phyloP scores from a whole-genome alignment of 2,329 filamentous ascomycete species.

The Aspergillus fischeri region DNA sequence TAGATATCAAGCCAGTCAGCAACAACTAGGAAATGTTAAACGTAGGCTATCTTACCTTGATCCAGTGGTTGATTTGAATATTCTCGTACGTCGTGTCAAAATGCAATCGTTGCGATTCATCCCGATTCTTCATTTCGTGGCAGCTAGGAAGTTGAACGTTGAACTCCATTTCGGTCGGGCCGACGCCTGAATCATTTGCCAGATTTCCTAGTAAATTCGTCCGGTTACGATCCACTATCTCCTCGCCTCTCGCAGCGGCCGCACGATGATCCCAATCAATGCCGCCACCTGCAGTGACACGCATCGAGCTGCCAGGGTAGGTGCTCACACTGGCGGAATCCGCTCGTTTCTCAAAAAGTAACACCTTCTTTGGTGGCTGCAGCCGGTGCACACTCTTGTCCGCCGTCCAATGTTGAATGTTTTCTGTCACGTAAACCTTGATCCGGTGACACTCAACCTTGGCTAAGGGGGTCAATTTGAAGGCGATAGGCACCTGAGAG shows the following conservation, averaged over 20 bases:
- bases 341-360: constrained; percentile 82
- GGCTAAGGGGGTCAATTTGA: constrained; percentile 86
- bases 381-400: constrained; percentile 81
- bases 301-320: constrained; percentile 71
- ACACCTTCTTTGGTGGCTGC: constrained; percentile 76
- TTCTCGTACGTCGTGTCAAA: constrained; percentile 93
- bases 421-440: constrained; percentile 87
- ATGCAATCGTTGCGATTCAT: constrained; percentile 64
- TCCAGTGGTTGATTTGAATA: constrained; percentile 93
- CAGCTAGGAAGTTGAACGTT: constrained; percentile 89
- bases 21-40: background rate
- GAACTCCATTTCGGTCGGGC: constrained; percentile 90
- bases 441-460: constrained; percentile 92
- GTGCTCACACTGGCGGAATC: constrained; percentile 69
- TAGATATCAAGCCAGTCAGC: constrained; percentile 34
- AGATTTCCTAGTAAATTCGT: constrained; percentile 78
- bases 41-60: constrained; percentile 62
- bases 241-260: constrained; percentile 53
- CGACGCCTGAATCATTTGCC: constrained; percentile 70
- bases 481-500: constrained; percentile 82
- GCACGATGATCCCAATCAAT: constrained; percentile 60
- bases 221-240: constrained; percentile 51
- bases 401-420: constrained; percentile 84
- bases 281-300: constrained; percentile 75
- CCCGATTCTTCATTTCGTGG: constrained; percentile 71